A percentile compares a stretch with the other conserved stretches of the same genome.
These are phyloP conservation scores for Malassezia equina DNA, from an alignment of 1,284 basidiomycete genomes.

Conservation along the genomic window DNA sequence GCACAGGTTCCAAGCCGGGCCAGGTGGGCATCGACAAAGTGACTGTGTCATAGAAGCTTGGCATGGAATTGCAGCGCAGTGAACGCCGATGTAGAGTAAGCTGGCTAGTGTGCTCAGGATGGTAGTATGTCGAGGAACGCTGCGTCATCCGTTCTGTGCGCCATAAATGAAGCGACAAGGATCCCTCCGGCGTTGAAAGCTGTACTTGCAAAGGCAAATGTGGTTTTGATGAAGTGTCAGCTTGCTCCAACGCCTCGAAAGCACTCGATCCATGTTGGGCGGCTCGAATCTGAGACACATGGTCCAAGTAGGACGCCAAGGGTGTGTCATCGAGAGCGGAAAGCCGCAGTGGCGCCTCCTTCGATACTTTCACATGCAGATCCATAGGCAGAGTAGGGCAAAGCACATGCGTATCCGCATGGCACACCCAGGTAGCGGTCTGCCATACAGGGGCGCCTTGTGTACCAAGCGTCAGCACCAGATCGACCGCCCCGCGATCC, in stretches of 20 bases:
- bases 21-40: neutral
- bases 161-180: neutral
- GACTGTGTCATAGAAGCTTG: neutral
- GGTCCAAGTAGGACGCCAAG: conserved; percentile 1
- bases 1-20: neutral
- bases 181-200: neutral
- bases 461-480: neutral
- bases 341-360: neutral
- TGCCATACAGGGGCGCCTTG: neutral
- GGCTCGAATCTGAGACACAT: neutral
- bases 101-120: neutral
- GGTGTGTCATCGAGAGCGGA: neutral
- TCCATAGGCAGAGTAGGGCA: conserved; percentile 8
- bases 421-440: neutral
- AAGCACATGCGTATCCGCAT: neutral
- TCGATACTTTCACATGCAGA: neutral
- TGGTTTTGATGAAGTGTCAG: neutral
- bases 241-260: neutral
- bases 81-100: neutral
- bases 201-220: neutral
- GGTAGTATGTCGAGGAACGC: neutral
- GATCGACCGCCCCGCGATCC: neutral
- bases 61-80: neutral
- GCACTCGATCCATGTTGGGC: neutral
- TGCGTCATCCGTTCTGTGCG: conserved; percentile 4